Evolutionary conservation across 2,329 filamentous ascomycete genomes (phyloP), one percentile per base, ranked within the genome.

Genomic region (Hypoxylon sp.): DNA sequence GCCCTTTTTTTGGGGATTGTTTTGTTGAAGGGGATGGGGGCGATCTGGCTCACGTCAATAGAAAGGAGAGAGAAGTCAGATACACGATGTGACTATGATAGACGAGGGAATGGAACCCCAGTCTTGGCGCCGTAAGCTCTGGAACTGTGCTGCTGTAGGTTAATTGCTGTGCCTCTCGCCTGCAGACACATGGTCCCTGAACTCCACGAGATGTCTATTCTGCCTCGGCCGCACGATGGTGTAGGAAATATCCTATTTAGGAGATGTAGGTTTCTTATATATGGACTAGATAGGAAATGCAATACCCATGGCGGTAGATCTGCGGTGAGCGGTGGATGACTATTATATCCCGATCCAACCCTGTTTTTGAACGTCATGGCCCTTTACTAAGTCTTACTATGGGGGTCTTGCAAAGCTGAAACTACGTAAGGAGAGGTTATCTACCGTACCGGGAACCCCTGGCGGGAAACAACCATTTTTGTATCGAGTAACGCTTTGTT

Each of bases 91-190:
- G 48, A 56, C 35, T 21, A 35, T 17, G 51, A 42, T 32, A 44
- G 47, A 54, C 21, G 56, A 61, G n/a, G 57, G 39, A 44, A 11
- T 11, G 2, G 39, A 68, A 70, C 68, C 61, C 57, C 61, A 53
- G 65, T 39, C 68, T 70, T 65, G 68, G 61, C 61, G 47, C 39
- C 7, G 19, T 21, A 17, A 50, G 31, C 32, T 55, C 3, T 37
- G 32, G 10, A 13, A 13, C 24, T 27, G 24, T 5, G 24, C 47
- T 7, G 5, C 15, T 17, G 24, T 61, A 58, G 32, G 48, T 61
- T 67, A 67, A 52, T 62, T 62, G 42, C 57, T 70, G 65, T 68
- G 68, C 65, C 68, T 59, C 57, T 29, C 4, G 54, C 21, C 27
- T 60, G 65, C 68, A 65, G 50, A 42, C 50, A 24, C 32, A 52